A percentile compares a stretch with the other conserved stretches of the same genome.
Conservation (phyloP, 2,329 filamentous ascomycete species). For the Bimuria novae-zelandiae region DNA sequence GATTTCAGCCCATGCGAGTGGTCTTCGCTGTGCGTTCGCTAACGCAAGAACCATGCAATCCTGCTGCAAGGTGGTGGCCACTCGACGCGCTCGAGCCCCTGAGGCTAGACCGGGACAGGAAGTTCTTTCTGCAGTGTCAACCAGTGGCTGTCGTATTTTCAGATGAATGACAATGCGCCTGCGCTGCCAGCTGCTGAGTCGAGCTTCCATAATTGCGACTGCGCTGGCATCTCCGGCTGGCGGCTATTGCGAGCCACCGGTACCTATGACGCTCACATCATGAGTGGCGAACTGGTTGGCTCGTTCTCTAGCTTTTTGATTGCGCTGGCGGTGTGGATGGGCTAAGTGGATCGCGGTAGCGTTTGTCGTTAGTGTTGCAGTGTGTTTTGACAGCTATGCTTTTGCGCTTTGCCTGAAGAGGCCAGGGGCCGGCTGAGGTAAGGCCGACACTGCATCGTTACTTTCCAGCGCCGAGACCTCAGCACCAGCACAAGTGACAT, state of each 20-base stretch:
- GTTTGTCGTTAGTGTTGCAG: background rate
- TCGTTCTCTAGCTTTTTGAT: background rate
- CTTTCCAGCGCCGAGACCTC: too few species aligned
- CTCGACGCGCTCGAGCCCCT: slow-evolving; percentile 28
- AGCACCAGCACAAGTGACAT: too few species aligned
- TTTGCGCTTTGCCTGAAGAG: slow-evolving; percentile 2
- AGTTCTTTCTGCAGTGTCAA: slow-evolving; percentile 31
- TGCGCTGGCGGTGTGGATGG: slow-evolving; percentile 3
- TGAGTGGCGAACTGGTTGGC: slow-evolving; percentile 8
- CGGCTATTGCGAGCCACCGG: slow-evolving; percentile 26
- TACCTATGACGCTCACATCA: slow-evolving; percentile 12
- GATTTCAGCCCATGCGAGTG: slow-evolving; percentile 34
- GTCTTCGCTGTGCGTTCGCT: slow-evolving; percentile 34
- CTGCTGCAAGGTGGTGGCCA: slow-evolving; percentile 33
- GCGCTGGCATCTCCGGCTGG: slow-evolving; percentile 24
- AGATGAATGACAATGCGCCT: slow-evolving; percentile 32
- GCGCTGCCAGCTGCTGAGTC: slow-evolving; percentile 26
- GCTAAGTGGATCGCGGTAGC: background rate
- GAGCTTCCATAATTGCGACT: slow-evolving; percentile 21
- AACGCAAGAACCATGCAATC: slow-evolving; percentile 43
- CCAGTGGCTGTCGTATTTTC: slow-evolving; percentile 39
- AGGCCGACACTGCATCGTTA: slow-evolving; percentile 11
- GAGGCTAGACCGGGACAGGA: slow-evolving; percentile 34
- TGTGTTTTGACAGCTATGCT: background rate
- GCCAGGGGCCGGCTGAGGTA: slow-evolving; percentile 8